A percentile compares a stretch with the other conserved stretches of the same genome.
Evolutionary conservation across 495 filamentous ascomycete genomes (phyloP).

Genomic region (Aspergillus indologenus): DNA sequence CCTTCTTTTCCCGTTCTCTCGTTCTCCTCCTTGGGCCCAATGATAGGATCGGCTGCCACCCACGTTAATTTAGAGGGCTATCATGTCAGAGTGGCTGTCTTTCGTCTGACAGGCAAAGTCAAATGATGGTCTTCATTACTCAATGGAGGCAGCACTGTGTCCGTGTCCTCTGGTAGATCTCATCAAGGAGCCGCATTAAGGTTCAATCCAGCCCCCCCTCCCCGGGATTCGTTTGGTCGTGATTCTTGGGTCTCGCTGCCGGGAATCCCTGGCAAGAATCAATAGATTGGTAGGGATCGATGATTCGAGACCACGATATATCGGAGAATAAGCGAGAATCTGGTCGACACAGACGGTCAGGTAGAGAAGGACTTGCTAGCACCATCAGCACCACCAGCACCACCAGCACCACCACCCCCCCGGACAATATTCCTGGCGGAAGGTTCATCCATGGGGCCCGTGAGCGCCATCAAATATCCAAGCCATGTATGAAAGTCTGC

Average conservation of each 20-base stretch:
- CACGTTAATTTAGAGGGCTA: neutral
- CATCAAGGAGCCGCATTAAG: conserved; percentile 11
- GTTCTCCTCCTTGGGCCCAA: neutral
- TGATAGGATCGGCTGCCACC: neutral
- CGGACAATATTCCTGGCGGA: conserved; percentile 15
- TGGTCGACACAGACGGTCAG: conserved; percentile 8
- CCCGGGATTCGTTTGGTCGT: conserved; percentile 4
- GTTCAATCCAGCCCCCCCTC: conserved; percentile 12
- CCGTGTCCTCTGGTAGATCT: too few relatives aligned
- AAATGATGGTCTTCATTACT: neutral
- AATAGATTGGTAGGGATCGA: conserved; percentile 15
- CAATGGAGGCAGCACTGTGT: neutral
- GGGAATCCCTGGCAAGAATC: conserved; percentile 4
- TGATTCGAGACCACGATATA: conserved; percentile 18
- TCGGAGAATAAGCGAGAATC: conserved; percentile 24
- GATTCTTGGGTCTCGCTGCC: neutral
- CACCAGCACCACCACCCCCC: too few relatives aligned
- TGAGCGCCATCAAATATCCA: conserved; percentile 1
- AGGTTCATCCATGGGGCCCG: conserved; percentile 9
- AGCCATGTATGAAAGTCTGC: conserved; percentile 1
- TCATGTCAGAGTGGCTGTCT: neutral
- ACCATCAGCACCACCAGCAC: too few relatives aligned
- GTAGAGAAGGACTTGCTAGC: neutral
- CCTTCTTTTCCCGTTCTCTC: neutral
- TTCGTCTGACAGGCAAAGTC: neutral